These are phyloP conservation scores for Leccinum griseonigrum DNA, from an alignment of 1,284 basidiomycete species.

Conservation along the genomic window DNA sequence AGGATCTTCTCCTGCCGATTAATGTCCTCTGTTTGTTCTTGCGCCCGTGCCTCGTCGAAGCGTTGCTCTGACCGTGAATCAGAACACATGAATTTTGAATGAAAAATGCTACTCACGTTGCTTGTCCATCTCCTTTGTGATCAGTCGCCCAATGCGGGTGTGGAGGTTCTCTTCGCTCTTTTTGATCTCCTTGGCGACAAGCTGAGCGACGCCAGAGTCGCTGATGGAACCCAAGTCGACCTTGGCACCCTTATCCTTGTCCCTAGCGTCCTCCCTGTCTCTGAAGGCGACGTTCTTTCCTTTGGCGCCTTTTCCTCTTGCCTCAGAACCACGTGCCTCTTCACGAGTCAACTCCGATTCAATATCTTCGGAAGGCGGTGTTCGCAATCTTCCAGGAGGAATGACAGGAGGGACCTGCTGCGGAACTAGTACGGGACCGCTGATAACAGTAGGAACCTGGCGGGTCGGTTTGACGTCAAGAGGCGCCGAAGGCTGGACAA, in stretches of 20 bases:
- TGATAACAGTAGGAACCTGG: slow-evolving; percentile 28
- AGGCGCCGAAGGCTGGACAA: slow-evolving; percentile 14
- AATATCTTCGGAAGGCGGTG: slow-evolving; percentile 70
- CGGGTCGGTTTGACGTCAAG: slow-evolving; percentile 39
- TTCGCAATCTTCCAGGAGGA: slow-evolving; percentile 48
- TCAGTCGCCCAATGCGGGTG: slow-evolving; percentile 65
- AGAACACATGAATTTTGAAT: slow-evolving; percentile 8
- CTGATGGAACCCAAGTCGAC: slow-evolving; percentile 43
- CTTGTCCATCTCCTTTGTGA: slow-evolving; percentile 83
- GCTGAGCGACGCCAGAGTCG: slow-evolving; percentile 52
- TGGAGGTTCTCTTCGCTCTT: slow-evolving; percentile 79
- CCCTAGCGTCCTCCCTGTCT: slow-evolving; percentile 50
- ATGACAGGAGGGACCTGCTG: slow-evolving; percentile 18
- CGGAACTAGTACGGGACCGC: slow-evolving; percentile 12
- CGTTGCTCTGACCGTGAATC: slow-evolving; percentile 58
- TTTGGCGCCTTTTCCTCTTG: slow-evolving; percentile 49
- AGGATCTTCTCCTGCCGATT: slow-evolving; percentile 81
- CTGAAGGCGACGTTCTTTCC: slow-evolving; percentile 63
- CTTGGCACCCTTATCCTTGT: slow-evolving; percentile 43
- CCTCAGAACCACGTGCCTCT: slow-evolving; percentile 50
- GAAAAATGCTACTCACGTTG: slow-evolving; percentile 54
- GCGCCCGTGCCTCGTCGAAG: slow-evolving; percentile 71
- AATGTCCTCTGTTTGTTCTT: slow-evolving; percentile 75
- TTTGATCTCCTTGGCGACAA: slow-evolving; percentile 69
- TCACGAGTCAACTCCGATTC: slow-evolving; percentile 62